These are phyloP conservation scores for Cinnamomum chago DNA, from an alignment of 164 flowering plant genomes.

Conservation along the genomic window DNA sequence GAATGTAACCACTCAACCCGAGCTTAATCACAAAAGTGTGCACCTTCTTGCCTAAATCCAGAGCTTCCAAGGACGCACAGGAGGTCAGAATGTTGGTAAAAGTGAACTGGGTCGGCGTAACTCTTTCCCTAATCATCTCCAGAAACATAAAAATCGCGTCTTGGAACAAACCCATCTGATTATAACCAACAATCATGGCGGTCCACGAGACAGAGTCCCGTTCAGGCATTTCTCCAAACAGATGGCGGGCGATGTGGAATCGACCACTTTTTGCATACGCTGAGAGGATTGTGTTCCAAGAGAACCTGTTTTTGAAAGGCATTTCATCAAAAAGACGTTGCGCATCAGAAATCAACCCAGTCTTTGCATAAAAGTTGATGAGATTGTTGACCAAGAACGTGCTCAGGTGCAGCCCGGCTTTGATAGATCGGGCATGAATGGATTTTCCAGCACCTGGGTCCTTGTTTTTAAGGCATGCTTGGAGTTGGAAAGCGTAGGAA, in stretches of 20 bases:
- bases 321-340: slow-evolving; percentile 26
- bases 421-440: slow-evolving; percentile 54
- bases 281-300: slow-evolving; percentile 47
- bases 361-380: slow-evolving; percentile 55
- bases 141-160: slow-evolving; percentile 45
- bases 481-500: slow-evolving; percentile 43
- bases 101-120: slow-evolving; percentile 59
- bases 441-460: slow-evolving; percentile 37
- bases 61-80: slow-evolving; percentile 46
- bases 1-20: slow-evolving; percentile 44
- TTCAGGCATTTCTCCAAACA: slow-evolving; percentile 55
- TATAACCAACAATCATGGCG: slow-evolving; percentile 68
- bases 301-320: slow-evolving; percentile 23
- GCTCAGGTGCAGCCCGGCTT: slow-evolving; percentile 50
- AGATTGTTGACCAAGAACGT: slow-evolving; percentile 62
- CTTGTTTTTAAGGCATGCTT: slow-evolving; percentile 36
- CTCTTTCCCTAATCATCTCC: slow-evolving; percentile 45
- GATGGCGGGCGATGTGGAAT: slow-evolving; percentile 26
- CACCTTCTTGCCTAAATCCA: slow-evolving; percentile 56
- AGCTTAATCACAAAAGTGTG: slow-evolving; percentile 69
- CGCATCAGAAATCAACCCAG: slow-evolving; percentile 31
- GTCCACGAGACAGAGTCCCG: slow-evolving; percentile 87
- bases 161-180: slow-evolving; percentile 43
- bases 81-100: slow-evolving; percentile 67
- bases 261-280: slow-evolving; percentile 57